Evolutionary conservation across 2,329 filamentous ascomycete species (phyloP).

Genomic region (Diaporthe longicolla): DNA sequence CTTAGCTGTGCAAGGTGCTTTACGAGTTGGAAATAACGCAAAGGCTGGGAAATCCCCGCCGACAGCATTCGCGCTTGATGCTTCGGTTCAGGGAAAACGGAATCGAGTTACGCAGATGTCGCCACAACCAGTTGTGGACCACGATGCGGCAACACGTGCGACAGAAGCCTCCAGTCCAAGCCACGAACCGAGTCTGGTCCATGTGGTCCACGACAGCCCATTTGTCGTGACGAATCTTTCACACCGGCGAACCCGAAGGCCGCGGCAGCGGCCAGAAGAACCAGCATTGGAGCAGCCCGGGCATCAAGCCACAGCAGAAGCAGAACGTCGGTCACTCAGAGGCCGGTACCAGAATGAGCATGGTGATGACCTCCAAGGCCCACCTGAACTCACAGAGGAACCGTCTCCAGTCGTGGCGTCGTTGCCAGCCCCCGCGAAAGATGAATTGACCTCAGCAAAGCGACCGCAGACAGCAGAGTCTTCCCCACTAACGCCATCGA

Average conservation of each 20-base stretch:
- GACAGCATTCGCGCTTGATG: neutral
- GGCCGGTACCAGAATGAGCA: neutral
- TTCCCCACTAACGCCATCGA: conserved; percentile 13
- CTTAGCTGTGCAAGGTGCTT: conserved; percentile 14
- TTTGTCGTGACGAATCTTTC: neutral
- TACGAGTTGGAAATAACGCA: neutral
- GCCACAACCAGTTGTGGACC: neutral
- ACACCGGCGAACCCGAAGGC: neutral
- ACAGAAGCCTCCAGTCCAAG: neutral
- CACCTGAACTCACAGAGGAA: neutral
- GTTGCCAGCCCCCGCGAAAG: neutral
- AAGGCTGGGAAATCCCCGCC: neutral
- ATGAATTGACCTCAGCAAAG: neutral
- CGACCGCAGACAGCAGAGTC: conserved; percentile 1
- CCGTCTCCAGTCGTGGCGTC: neutral
- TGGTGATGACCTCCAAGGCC: neutral
- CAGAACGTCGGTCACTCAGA: neutral
- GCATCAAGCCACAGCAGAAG: neutral
- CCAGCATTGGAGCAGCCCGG: neutral
- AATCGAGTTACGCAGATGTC: neutral
- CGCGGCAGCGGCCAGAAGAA: neutral
- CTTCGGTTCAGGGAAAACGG: neutral
- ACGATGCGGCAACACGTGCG: neutral
- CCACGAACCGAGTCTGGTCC: neutral
- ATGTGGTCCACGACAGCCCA: neutral